Conservation (phyloP, 2,329 filamentous ascomycete genomes). For the Fusarium keratoplasticum region DNA sequence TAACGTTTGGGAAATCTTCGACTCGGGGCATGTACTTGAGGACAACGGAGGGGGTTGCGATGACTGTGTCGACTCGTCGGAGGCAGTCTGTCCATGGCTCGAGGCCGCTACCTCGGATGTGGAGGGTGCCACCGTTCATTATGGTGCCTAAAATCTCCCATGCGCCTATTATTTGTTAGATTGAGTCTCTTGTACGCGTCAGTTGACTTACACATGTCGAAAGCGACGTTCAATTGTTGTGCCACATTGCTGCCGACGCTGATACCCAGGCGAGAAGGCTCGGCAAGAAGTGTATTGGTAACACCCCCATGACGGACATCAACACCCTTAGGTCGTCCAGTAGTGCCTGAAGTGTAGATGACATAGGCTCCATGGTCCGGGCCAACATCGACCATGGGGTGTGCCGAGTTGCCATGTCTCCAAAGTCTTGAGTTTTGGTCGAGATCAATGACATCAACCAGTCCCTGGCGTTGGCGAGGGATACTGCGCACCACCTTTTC, state of each 20-base stretch:
- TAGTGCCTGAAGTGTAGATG: conserved; percentile 34
- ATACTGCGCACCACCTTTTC: conserved; percentile 30
- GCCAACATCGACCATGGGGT: conserved; percentile 18
- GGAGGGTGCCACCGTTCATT: conserved; percentile 34
- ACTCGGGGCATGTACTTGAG: conserved; percentile 30
- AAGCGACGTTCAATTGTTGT: conserved; percentile 32
- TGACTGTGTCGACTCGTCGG: conserved; percentile 22
- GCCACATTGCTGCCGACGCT: conserved; percentile 25
- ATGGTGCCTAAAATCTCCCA: conserved; percentile 33
- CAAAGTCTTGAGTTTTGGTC: conserved; percentile 17
- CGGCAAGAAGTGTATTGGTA: conserved; percentile 28
- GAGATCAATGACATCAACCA: conserved; percentile 26
- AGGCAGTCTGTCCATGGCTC: conserved; percentile 33
- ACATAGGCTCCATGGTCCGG: conserved; percentile 32
- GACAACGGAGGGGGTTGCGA: conserved; percentile 30
- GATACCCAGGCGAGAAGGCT: conserved; percentile 29
- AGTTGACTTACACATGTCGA: conserved; percentile 34
- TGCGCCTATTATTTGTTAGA: conserved; percentile 16
- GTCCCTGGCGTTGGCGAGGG: neutral
- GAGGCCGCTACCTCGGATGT: conserved; percentile 30
- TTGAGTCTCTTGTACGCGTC: accelerated
- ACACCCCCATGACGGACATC: conserved; percentile 30
- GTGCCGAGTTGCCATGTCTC: conserved; percentile 10
- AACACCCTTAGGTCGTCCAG: conserved; percentile 30
- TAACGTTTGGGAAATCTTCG: conserved; percentile 23